These are phyloP conservation scores for Apiotrichum laibachii DNA, from an alignment of 1,284 basidiomycete species.

Conservation along the genomic window DNA sequence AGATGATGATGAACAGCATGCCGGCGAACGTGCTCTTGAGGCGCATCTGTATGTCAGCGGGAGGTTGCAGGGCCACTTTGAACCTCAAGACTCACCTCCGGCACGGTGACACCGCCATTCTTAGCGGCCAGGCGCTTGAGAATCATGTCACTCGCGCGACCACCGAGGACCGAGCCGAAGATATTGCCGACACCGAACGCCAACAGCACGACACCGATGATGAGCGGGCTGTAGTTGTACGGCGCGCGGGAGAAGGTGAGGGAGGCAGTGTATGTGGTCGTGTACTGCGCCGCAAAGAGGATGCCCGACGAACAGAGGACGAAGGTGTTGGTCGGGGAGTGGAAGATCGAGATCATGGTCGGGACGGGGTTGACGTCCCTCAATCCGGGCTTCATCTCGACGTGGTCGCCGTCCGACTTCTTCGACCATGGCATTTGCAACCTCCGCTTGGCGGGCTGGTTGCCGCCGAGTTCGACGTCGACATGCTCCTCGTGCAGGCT, in stretches of 20 bases:
- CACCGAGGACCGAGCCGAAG: slow-evolving; percentile 68
- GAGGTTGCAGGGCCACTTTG: too few relatives aligned
- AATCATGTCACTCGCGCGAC: slow-evolving; percentile 69
- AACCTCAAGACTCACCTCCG: slow-evolving; percentile 53
- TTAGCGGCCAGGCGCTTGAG: slow-evolving; percentile 59
- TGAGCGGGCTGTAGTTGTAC: slow-evolving; percentile 68
- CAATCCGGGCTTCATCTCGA: slow-evolving; percentile 60
- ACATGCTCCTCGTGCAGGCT: slow-evolving; percentile 6
- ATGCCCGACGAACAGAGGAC: slow-evolving; percentile 66
- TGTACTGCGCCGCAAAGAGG: slow-evolving; percentile 69
- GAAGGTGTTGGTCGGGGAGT: slow-evolving; percentile 63
- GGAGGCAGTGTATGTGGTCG: slow-evolving; percentile 65
- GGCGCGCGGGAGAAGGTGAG: slow-evolving; percentile 58
- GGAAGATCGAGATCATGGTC: slow-evolving; percentile 61
- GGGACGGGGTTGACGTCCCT: slow-evolving; percentile 70
- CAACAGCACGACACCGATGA: slow-evolving; percentile 72
- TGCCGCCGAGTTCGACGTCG: background rate
- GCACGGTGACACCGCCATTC: slow-evolving; percentile 62
- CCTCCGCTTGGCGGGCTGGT: background rate
- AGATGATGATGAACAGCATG: slow-evolving; percentile 49
- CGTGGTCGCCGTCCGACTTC: slow-evolving; percentile 22
- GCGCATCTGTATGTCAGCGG: slow-evolving; percentile 58
- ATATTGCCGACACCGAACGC: slow-evolving; percentile 69
- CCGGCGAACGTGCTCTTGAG: slow-evolving; percentile 61
- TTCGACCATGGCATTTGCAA: background rate